Evolutionary conservation across 495 filamentous ascomycete species (phyloP).

Genomic region (Letharia lupina): DNA sequence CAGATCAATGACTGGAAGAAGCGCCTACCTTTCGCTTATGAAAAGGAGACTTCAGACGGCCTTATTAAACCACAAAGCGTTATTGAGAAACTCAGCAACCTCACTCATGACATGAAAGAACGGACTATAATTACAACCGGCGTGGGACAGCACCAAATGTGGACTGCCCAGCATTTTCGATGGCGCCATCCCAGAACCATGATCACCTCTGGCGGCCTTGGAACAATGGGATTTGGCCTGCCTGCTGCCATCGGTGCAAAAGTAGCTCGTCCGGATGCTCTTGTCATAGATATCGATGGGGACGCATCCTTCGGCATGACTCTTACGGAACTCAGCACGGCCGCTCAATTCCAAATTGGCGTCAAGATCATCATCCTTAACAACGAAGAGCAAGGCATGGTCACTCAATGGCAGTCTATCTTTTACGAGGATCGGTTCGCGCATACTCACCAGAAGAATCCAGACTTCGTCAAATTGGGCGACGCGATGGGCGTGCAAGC

Average conservation of each 20-base stretch:
- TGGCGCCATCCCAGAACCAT: slow-evolving; percentile 81
- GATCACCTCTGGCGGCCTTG: slow-evolving; percentile 75
- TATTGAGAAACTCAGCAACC: slow-evolving; percentile 70
- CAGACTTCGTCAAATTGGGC: slow-evolving; percentile 65
- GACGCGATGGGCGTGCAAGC: slow-evolving; percentile 76
- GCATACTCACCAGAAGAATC: slow-evolving; percentile 68
- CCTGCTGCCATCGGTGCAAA: slow-evolving; percentile 92
- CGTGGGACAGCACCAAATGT: slow-evolving; percentile 86
- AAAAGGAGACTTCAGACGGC: slow-evolving; percentile 57
- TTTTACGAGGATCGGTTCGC: slow-evolving; percentile 91
- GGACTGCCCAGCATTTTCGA: slow-evolving; percentile 84
- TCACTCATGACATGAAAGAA: slow-evolving; percentile 65
- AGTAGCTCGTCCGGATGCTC: slow-evolving; percentile 76
- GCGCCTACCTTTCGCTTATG: slow-evolving; percentile 56
- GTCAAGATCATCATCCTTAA: slow-evolving; percentile 89
- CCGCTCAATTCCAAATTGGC: slow-evolving; percentile 83
- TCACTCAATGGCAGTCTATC: slow-evolving; percentile 90
- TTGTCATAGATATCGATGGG: slow-evolving; percentile 91
- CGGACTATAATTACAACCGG: slow-evolving; percentile 57
- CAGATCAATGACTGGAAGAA: slow-evolving; percentile 86
- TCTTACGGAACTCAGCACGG: slow-evolving; percentile 81
- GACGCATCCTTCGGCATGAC: slow-evolving; percentile 98
- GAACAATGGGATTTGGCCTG: slow-evolving; percentile 93
- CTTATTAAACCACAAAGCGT: slow-evolving; percentile 84
- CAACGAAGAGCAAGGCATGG: slow-evolving; percentile 95